phyloP scores from a whole-genome alignment of 176 grass and related monocot genomes.

The Areca catechu region DNA sequence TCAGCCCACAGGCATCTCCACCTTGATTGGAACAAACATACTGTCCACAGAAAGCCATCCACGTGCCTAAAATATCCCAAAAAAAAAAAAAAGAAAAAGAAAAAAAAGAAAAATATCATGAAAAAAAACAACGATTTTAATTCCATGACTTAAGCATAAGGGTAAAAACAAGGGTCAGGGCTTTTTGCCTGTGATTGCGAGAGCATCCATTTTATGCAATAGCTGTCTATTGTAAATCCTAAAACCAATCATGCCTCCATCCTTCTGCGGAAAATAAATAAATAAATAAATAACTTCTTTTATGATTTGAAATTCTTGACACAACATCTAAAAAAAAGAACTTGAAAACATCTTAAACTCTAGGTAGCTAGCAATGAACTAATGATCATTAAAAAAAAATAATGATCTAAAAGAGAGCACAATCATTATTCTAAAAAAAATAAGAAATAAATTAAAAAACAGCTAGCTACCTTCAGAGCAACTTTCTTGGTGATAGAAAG shows the following conservation, averaged over 20 bases:
- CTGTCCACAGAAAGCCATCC: conserved; percentile 33
- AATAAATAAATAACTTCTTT: too few species aligned
- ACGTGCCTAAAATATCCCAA: conserved; percentile 24
- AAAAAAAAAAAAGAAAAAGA: background rate
- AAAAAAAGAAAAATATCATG: background rate
- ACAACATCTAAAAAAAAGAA: too few species aligned
- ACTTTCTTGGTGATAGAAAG: too few species aligned
- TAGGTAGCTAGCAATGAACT: too few species aligned
- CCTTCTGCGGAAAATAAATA: too few species aligned
- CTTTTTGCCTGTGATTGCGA: conserved; percentile 27
- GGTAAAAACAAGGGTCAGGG: background rate
- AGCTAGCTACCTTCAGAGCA: too few species aligned
- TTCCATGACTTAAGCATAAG: background rate
- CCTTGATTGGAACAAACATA: conserved; percentile 28
- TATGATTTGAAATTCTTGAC: too few species aligned
- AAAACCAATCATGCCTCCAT: conserved; percentile 2
- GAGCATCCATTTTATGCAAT: conserved; percentile 25
- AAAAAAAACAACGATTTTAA: background rate
- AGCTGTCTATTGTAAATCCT: background rate
- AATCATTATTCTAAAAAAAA: too few species aligned
- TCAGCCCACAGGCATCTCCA: conserved; percentile 17
- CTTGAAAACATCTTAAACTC: too few species aligned
- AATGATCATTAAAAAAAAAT: too few species aligned
- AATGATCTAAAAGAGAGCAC: too few species aligned
- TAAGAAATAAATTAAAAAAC: too few species aligned